phyloP scores from a whole-genome alignment of 805 yeast species.

The Candida lessepsii region DNA sequence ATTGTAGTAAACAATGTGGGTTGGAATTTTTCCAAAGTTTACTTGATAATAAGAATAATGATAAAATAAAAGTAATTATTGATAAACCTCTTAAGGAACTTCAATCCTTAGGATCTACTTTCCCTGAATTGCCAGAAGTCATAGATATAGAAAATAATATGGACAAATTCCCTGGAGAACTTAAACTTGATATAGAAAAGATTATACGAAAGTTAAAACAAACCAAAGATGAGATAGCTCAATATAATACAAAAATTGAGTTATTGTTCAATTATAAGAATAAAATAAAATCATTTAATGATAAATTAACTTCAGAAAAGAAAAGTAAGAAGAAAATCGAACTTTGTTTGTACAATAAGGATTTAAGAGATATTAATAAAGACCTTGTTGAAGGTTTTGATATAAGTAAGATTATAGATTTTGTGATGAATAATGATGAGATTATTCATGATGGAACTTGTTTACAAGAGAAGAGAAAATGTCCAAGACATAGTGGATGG shows the following conservation, averaged over 20 bases:
- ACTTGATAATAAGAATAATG: background rate
- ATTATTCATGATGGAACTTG: constrained; percentile 28
- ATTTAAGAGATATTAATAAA: constrained; percentile 9
- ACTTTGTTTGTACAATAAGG: constrained; percentile 13
- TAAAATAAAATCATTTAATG: constrained; percentile 37
- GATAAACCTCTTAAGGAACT: constrained; percentile 17
- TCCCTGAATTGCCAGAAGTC: constrained; percentile 46
- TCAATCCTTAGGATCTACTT: constrained; percentile 26
- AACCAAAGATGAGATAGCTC: constrained; percentile 15
- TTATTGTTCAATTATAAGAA: constrained; percentile 35
- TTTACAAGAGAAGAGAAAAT: constrained; percentile 53
- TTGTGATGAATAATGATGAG: constrained; percentile 4
- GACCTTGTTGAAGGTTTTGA: constrained; percentile 4
- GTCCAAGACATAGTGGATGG: constrained; percentile 57
- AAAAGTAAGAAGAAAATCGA: constrained; percentile 14
- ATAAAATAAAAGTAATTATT: constrained; percentile 18
- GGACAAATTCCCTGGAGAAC: constrained; percentile 19
- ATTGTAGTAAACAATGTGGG: constrained; percentile 77
- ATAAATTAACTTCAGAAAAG: constrained; percentile 21
- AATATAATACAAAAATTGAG: constrained; percentile 16
- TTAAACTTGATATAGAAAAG: constrained; percentile 19
- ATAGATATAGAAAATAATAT: constrained; percentile 18
- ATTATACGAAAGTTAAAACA: constrained; percentile 19
- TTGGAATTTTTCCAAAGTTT: constrained; percentile 25
- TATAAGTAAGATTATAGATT: constrained; percentile 5